Base-by-base conservation (phyloP, 2,329 filamentous ascomycete species). In the Thielaviopsis musarum region DNA sequence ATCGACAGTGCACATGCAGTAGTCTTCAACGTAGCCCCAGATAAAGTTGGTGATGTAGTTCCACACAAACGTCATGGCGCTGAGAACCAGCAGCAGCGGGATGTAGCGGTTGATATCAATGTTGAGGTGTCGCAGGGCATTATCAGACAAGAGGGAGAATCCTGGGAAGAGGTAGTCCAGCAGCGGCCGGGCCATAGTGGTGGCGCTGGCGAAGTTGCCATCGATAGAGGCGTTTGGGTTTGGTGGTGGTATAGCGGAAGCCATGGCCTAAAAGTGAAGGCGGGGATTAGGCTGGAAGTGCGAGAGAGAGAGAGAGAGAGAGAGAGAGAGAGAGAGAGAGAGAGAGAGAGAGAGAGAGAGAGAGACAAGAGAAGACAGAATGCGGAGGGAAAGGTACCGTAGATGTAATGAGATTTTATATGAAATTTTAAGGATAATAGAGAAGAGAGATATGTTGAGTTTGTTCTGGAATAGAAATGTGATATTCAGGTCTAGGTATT, bases 141-240 rank as follows among this genome's bases (percentile, higher is more conserved):
- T 72, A 1, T 73, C 71, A 0, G 79, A 77, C 58, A 83, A 69
- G 60, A 81, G 68, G 7, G 80, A 79, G 67, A 85, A 84, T 19
- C 84, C 82, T 0, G 84, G 84, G 64, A 87, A 78, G 67, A 87
- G 76, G 63, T 77, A 75, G 66, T 87, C 82, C 34, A 87, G 71
- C 15, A 82, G 68, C 17, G 48, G 57, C 68, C 73, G 48, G n/a
- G 52, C 49, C 17, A 59, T 30, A 2, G 45, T 52, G 15, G 57
- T 48, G 22, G 49, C 28, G n/a, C 21, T 54, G 15, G 45, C 10
- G 21, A 22, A 22, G 41, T 45, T 45, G 21, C 12, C 22, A 30
- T 22, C 34, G 1, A 26, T 15, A n/a, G 34, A 57, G 38, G 38
- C 30, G 28, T 15, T 56, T 21, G 26, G 19, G 53, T 55, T 55